Base-by-base conservation (phyloP, 495 filamentous ascomycete species). In the Zalerion maritima region DNA sequence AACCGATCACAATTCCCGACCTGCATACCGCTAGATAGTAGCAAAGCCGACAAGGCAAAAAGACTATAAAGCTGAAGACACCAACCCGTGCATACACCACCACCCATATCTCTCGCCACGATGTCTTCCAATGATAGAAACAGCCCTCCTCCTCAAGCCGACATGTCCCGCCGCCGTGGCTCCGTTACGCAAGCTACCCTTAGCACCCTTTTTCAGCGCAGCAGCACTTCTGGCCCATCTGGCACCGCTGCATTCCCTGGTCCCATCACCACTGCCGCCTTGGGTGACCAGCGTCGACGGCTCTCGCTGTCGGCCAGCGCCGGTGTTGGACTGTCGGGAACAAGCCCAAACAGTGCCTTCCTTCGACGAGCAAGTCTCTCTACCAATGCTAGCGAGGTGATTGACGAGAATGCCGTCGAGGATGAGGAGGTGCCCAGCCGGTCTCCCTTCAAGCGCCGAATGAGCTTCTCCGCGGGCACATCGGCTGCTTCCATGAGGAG, bases 271-370 rank as follows among this genome's bases (percentile, higher is more conserved):
- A 68, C 71, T 21, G 70, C 72, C 18, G 73, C 74, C 32, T 67
- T 69, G 23, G 72, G 74, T 46, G 74, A 78, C 34, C 76, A 81
- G 35, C 75, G 75, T 24, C 81, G 89, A 32, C 75, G 89, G 17
- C 70, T 94, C 36, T 94, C 89, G 31, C 71, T 96, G 46, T 79
- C 81, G 22, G 85, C 83, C 3, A n/a, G n/a, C n/a, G n/a, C n/a
- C n/a, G n/a, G n/a, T n/a, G 54, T 87, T 34, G 85, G 85, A 23
- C 64, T 92, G 21, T 81, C 79, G 14, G 83, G 81, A 26, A 62
- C 64, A 23, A 84, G 85, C 8, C 81, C 84, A 3, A 67, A 60
- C 23, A 69, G 71, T 3, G 59, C 71, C 14, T 77, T 69, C 47
- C 49, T 73, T 21, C 74, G 83, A 21, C 74, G 75, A 18, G 77